These are phyloP conservation scores for Fomitopsis pulvina DNA, from an alignment of 768 basidiomycete species.

Conservation along the genomic window DNA sequence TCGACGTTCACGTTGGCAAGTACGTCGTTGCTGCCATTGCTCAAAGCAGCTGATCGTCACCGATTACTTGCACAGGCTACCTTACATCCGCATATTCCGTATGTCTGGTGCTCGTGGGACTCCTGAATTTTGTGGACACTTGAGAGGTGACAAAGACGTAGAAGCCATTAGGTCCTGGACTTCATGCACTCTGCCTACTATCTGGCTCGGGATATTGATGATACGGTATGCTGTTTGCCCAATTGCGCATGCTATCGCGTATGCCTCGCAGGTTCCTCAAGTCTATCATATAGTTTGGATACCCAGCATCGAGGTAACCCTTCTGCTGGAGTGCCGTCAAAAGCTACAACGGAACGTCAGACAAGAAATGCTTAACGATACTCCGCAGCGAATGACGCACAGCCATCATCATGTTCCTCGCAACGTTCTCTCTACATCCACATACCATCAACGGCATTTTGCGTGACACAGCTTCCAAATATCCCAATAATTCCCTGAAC, in stretches of 20 bases:
- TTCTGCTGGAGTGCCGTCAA: neutral
- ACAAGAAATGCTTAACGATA: no score
- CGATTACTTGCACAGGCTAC: neutral
- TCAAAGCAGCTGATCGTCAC: no score
- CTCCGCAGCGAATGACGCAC: neutral
- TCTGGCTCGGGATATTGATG: no score
- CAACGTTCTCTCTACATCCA: neutral
- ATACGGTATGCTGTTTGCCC: no score
- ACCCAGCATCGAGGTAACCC: neutral
- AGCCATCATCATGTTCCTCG: neutral
- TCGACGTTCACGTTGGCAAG: conserved; percentile 10
- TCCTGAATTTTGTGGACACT: conserved; percentile 2
- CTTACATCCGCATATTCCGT: conserved; percentile 8
- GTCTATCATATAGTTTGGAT: neutral
- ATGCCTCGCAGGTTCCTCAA: neutral
- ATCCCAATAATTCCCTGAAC: neutral
- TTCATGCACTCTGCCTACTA: no score
- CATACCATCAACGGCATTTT: neutral
- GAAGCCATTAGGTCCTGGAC: no score
- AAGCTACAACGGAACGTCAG: neutral
- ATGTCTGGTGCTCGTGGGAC: conserved; percentile 2
- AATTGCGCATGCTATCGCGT: no score
- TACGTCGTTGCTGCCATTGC: no score
- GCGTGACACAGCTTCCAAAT: neutral
- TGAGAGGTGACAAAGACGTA: neutral